These are phyloP conservation scores for Sorghum bicolor DNA, from an alignment of 176 grass and related monocot species.

Conservation along the genomic window Sorghum_bicolor_NCBIv3 NC_012873.2:2669001-2669500, in stretches of 20 bases:
- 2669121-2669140: neutral
- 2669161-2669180: neutral
- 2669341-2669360: neutral
- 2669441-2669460: neutral
- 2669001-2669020: neutral
- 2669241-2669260: too few species aligned
- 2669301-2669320: too few species aligned
- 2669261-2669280: too few species aligned
- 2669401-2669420: neutral
- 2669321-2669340: neutral
- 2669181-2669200: neutral
- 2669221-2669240: too few species aligned
- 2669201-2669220: neutral
- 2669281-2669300: too few species aligned
- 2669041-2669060: neutral
- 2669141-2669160: neutral
- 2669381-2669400: neutral
- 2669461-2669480: conserved; percentile 42
- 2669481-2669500: conserved; percentile 89
- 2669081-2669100: neutral
- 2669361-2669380: neutral
- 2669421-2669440: neutral
- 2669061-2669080: neutral
- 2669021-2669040: neutral
- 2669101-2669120: neutral